Conservation (phyloP, 1,284 basidiomycete genomes). For the Vanrija sp. region DNA sequence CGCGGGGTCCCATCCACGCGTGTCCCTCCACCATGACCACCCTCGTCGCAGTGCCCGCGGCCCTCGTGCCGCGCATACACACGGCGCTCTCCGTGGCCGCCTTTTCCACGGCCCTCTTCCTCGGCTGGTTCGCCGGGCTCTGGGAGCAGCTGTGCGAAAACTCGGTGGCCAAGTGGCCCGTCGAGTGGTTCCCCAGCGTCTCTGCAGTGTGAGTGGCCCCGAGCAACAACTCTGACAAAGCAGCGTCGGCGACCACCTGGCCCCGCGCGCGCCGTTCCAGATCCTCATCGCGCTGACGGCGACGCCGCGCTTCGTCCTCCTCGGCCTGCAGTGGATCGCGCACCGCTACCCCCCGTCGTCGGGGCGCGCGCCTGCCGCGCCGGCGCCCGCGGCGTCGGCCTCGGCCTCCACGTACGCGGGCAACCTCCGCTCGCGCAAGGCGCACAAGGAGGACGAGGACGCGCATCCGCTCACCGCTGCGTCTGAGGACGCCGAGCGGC, state of each 20-base stretch:
- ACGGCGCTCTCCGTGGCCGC: constrained; percentile 67
- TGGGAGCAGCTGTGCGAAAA: constrained; percentile 89
- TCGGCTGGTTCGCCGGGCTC: constrained; percentile 64
- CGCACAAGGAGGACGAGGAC: neutral
- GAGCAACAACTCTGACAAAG: neutral
- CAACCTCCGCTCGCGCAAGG: constrained; percentile 1
- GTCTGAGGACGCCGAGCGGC: neutral
- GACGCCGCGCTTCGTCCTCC: constrained; percentile 75
- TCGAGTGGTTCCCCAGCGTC: constrained; percentile 91
- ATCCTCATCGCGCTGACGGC: constrained; percentile 81
- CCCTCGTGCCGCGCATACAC: constrained; percentile 53
- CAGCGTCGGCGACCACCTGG: constrained; percentile 88
- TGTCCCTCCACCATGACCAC: constrained; percentile 25
- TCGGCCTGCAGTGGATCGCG: constrained; percentile 68
- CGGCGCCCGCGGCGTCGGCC: neutral
- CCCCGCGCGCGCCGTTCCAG: constrained; percentile 83
- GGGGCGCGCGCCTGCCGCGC: neutral
- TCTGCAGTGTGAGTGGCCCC: constrained; percentile 73
- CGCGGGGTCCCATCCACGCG: too few relatives aligned
- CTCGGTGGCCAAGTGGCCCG: constrained; percentile 66
- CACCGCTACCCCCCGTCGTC: constrained; percentile 39
- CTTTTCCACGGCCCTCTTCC: constrained; percentile 64
- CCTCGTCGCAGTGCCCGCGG: constrained; percentile 36
- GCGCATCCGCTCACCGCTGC: neutral
- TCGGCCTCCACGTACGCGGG: neutral